Percentiles rank a stretch among this genome's conserved stretches.
These are phyloP conservation scores for Periconia sp. DNA, from an alignment of 2,329 filamentous ascomycete species.

Conservation along the genomic window DNA sequence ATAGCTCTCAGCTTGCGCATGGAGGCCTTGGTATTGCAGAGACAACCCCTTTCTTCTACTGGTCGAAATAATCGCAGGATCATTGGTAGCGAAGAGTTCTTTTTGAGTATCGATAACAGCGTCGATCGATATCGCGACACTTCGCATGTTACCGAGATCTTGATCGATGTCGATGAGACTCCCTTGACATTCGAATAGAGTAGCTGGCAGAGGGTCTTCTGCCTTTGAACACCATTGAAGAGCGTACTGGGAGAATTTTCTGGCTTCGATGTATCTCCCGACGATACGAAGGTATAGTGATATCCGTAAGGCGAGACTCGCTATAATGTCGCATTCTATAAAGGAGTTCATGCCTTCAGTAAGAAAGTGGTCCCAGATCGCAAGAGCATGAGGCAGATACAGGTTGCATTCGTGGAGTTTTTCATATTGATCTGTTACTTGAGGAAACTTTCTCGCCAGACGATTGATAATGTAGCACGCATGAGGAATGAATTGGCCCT, in stretches of 20 bases:
- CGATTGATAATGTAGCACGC: too few relatives aligned
- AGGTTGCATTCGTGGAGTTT: background rate
- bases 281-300: conserved; percentile 5
- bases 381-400: conserved; percentile 5
- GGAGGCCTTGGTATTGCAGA: conserved; percentile 6
- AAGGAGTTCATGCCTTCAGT: background rate
- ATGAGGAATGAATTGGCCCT: too few relatives aligned
- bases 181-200: conserved; percentile 1
- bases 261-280: conserved; percentile 3
- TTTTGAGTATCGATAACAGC: background rate
- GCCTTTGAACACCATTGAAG: background rate
- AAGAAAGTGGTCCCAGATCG: background rate
- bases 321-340: background rate
- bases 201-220: background rate
- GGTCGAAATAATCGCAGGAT: background rate
- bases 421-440: conserved; percentile 1
- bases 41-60: conserved; percentile 1
- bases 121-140: conserved; percentile 1
- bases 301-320: conserved; percentile 3
- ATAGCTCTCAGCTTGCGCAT: conserved; percentile 4
- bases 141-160: conserved; percentile 2
- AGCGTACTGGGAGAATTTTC: conserved; percentile 2
- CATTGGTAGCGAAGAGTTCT: background rate
- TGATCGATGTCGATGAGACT: conserved; percentile 3
- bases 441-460: conserved; percentile 8